These are phyloP conservation scores for Pythium rhizo-oryzae DNA, from an alignment of 352 stramenopile genomes.

Conservation along the genomic window DNA sequence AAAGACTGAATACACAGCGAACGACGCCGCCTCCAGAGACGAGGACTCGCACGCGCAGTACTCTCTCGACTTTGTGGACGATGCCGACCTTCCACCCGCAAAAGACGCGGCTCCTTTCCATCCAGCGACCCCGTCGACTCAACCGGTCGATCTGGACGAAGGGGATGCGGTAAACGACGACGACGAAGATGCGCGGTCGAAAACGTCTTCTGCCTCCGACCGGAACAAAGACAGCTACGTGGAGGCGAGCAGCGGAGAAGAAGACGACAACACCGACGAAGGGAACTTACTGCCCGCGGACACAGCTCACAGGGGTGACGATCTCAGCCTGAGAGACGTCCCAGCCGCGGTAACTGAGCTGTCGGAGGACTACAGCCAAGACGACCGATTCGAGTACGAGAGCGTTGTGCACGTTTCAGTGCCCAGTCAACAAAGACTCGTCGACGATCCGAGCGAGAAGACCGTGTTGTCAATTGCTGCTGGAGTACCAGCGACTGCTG, in stretches of 20 bases:
- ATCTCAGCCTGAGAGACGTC: neutral
- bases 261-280: conserved; percentile 5
- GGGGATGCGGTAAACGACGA: too few relatives aligned
- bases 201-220: neutral
- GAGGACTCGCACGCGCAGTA: conserved; percentile 56
- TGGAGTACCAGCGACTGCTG: too few relatives aligned
- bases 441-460: too few relatives aligned
- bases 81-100: conserved; percentile 21
- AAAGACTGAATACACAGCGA: too few relatives aligned
- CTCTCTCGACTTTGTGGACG: conserved; percentile 76
- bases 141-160: neutral
- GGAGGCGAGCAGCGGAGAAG: conserved; percentile 26
- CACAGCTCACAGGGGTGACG: neutral
- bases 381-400: conserved; percentile 23
- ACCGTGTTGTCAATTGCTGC: too few relatives aligned
- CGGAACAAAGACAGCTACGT: conserved; percentile 20
- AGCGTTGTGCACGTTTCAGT: neutral
- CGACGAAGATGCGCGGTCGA: neutral
- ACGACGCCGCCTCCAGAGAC: neutral
- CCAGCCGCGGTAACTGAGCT: neutral
- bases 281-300: too few relatives aligned
- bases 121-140: neutral
- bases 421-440: neutral
- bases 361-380: conserved; percentile 13
- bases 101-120: neutral